A percentile compares a stretch with the other conserved stretches of the same genome.
These are phyloP conservation scores for Camillea tinctor DNA, from an alignment of 2,329 filamentous ascomycete species.

Conservation along the genomic window DNA sequence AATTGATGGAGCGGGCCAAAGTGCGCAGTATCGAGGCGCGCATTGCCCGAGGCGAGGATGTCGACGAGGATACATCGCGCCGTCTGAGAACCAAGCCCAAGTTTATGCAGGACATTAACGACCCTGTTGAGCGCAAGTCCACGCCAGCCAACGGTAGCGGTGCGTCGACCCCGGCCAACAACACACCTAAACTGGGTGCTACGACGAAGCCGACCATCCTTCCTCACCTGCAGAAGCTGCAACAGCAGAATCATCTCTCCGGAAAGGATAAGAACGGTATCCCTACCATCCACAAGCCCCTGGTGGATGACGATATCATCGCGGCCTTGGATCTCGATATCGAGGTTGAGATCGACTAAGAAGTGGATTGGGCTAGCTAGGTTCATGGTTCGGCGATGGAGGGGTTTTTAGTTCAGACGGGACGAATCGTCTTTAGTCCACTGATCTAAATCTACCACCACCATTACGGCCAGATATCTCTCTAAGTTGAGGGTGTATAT, in stretches of 20 bases:
- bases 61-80: constrained; percentile 57
- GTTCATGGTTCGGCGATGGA: background rate
- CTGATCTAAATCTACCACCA: too few relatives aligned
- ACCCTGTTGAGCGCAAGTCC: constrained; percentile 47
- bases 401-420: too few relatives aligned
- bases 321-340: constrained; percentile 85
- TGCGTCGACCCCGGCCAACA: constrained; percentile 51
- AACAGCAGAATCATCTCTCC: constrained; percentile 47
- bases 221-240: constrained; percentile 54
- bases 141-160: constrained; percentile 50
- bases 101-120: constrained; percentile 64
- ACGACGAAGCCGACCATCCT: constrained; percentile 43
- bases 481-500: too few relatives aligned
- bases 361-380: too few relatives aligned
- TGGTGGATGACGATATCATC: constrained; percentile 91
- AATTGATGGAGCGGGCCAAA: constrained; percentile 74
- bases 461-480: too few relatives aligned
- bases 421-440: too few relatives aligned
- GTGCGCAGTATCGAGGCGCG: constrained; percentile 60
- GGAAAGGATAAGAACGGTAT: constrained; percentile 63
- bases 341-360: constrained; percentile 75
- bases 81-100: constrained; percentile 67
- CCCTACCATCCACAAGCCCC: constrained; percentile 71
- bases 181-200: constrained; percentile 47
- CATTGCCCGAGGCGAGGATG: constrained; percentile 61